phyloP scores from a whole-genome alignment of 1,284 basidiomycete species.

The Chondrostereum purpureum region DNA sequence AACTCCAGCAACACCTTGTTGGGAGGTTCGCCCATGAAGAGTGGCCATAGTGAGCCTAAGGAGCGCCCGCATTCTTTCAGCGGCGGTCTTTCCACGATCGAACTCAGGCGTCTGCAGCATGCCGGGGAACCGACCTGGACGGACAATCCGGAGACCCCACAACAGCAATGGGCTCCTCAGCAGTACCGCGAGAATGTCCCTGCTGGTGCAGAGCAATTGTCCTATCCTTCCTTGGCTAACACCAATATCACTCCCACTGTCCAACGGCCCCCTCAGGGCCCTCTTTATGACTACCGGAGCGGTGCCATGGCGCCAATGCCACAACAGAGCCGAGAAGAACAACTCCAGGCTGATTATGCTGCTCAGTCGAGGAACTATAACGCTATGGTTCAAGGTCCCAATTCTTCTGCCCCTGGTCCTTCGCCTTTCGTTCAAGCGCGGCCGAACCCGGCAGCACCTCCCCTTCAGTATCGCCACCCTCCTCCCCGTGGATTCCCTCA shows the following conservation, averaged over 20 bases:
- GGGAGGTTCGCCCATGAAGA: conserved; percentile 47
- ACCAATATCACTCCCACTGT: conserved; percentile 35
- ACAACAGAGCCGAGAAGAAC: conserved; percentile 35
- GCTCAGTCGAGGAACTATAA: conserved; percentile 50
- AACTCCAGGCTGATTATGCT: conserved; percentile 52
- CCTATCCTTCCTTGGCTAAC: conserved; percentile 61
- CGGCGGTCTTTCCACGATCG: conserved; percentile 63
- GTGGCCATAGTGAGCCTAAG: conserved; percentile 47
- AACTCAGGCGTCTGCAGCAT: conserved; percentile 67
- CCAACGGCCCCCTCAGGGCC: conserved; percentile 40
- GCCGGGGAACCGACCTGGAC: conserved; percentile 42
- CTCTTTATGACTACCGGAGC: conserved; percentile 38
- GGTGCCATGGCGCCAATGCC: conserved; percentile 20
- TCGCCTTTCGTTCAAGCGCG: conserved; percentile 44
- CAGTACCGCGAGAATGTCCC: conserved; percentile 39
- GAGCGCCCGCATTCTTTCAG: conserved; percentile 76
- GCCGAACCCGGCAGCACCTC: conserved; percentile 37
- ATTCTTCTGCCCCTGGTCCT: conserved; percentile 24
- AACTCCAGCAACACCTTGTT: conserved; percentile 47
- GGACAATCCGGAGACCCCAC: conserved; percentile 25
- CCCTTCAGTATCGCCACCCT: conserved; percentile 49
- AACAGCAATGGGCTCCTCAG: conserved; percentile 37
- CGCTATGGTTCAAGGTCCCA: conserved; percentile 27
- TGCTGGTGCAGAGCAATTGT: conserved; percentile 45
- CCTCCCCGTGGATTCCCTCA: conserved; percentile 48